phyloP scores from a whole-genome alignment of 2,329 filamentous ascomycete species.

The Graphium sp. region DNA sequence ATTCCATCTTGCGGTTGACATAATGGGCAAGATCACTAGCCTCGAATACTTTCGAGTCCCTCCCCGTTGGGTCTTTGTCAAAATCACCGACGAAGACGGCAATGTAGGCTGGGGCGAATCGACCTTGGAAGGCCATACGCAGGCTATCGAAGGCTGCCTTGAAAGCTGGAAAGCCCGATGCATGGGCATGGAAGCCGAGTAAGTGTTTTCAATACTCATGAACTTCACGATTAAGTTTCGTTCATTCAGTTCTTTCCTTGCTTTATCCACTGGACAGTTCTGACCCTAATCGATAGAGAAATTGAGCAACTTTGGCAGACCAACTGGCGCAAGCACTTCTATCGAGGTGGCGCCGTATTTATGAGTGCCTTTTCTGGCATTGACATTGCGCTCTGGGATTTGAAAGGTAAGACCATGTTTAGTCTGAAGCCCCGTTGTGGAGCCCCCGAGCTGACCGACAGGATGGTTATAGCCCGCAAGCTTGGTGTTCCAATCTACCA shows the following conservation, averaged over 20 bases:
- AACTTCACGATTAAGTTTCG: neutral
- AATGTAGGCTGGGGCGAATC: conserved; percentile 59
- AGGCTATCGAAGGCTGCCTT: conserved; percentile 58
- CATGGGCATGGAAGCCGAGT: conserved; percentile 55
- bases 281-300: conserved; percentile 37
- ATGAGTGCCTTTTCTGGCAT: conserved; percentile 34
- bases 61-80: conserved; percentile 64
- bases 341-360: conserved; percentile 62
- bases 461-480: conserved; percentile 20
- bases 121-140: conserved; percentile 55
- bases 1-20: too few species aligned
- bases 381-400: conserved; percentile 6
- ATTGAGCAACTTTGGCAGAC: conserved; percentile 72
- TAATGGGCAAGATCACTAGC: too few species aligned
- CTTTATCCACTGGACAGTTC: too few species aligned
- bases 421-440: too few species aligned
- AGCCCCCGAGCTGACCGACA: too few species aligned
- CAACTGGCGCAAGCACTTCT: conserved; percentile 55
- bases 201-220: conserved; percentile 8
- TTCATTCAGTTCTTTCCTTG: too few species aligned
- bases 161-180: conserved; percentile 48
- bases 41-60: conserved; percentile 63
- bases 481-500: conserved; percentile 5
- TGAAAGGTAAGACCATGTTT: conserved; percentile 1
- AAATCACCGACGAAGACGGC: conserved; percentile 50